Conservation (phyloP, 768 basidiomycete genomes). For the Obba rivulosa region DNA sequence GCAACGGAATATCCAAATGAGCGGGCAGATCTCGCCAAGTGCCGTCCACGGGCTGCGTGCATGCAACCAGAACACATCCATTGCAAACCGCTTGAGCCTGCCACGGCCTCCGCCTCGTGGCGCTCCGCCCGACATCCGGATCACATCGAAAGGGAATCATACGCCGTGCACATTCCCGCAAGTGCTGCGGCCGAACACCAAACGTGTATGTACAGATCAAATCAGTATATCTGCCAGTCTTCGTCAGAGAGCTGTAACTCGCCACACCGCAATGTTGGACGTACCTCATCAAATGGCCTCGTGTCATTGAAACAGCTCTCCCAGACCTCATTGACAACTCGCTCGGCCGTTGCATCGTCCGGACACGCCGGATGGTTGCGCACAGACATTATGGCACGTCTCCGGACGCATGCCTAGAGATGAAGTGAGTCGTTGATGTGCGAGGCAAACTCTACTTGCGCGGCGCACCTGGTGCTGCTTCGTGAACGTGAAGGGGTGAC, state of each 20-base stretch:
- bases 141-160: no score
- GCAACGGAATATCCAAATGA: no score
- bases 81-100: no score
- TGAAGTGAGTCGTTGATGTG: conserved; percentile 9
- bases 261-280: background rate
- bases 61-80: no score
- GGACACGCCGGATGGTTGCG: conserved; percentile 76
- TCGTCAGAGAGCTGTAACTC: background rate
- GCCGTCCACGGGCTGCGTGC: no score
- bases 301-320: conserved; percentile 95
- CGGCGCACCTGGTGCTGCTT: conserved; percentile 87
- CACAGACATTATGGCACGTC: conserved; percentile 82
- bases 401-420: conserved; percentile 78
- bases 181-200: no score
- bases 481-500: conserved; percentile 75
- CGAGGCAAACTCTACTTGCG: conserved; percentile 9
- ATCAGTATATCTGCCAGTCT: conserved; percentile 10
- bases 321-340: conserved; percentile 94
- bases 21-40: no score
- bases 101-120: no score
- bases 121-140: no score
- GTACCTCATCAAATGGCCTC: conserved; percentile 93
- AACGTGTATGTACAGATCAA: no score
- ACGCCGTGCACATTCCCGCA: no score
- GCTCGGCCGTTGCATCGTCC: conserved; percentile 70